Conservation (phyloP, 805 yeast genomes). For the Cyberlindnera sargentensis region DNA sequence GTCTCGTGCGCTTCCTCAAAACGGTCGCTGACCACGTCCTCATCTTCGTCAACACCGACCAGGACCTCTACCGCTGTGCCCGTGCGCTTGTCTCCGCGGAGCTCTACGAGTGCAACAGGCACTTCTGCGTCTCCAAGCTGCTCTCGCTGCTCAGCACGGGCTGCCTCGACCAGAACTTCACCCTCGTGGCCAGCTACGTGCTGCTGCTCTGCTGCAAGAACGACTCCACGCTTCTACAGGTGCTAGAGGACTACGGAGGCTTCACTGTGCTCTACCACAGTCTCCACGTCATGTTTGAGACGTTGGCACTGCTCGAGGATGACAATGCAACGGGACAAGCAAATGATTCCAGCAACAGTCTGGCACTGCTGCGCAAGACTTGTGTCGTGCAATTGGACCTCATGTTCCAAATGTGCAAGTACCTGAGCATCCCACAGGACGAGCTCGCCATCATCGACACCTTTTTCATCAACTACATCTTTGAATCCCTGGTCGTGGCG, state of each 20-base stretch:
- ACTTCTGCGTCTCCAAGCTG: slow-evolving; percentile 44
- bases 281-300: slow-evolving; percentile 27
- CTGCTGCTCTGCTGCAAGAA: slow-evolving; percentile 38
- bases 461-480: slow-evolving; percentile 41
- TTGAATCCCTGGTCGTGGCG: slow-evolving; percentile 38
- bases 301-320: slow-evolving; percentile 17
- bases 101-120: slow-evolving; percentile 30
- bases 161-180: slow-evolving; percentile 28
- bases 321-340: slow-evolving; percentile 19
- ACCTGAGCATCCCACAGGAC: slow-evolving; percentile 34
- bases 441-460: slow-evolving; percentile 37
- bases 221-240: slow-evolving; percentile 34
- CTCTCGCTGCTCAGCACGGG: slow-evolving; percentile 36
- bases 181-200: slow-evolving; percentile 36
- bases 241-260: slow-evolving; percentile 47
- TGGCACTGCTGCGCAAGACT: slow-evolving; percentile 28
- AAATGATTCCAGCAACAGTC: slow-evolving; percentile 12
- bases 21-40: slow-evolving; percentile 20
- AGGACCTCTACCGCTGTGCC: slow-evolving; percentile 31
- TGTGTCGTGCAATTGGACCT: slow-evolving; percentile 43
- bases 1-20: slow-evolving; percentile 18
- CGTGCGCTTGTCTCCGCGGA: slow-evolving; percentile 27
- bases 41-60: slow-evolving; percentile 20
- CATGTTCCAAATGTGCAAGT: slow-evolving; percentile 48
- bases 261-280: slow-evolving; percentile 37